A percentile compares a stretch with the other conserved stretches of the same genome.
These are phyloP conservation scores for Euphorbia tirucalli DNA, from an alignment of 345 rosid genomes.

Conservation along the genomic window DNA sequence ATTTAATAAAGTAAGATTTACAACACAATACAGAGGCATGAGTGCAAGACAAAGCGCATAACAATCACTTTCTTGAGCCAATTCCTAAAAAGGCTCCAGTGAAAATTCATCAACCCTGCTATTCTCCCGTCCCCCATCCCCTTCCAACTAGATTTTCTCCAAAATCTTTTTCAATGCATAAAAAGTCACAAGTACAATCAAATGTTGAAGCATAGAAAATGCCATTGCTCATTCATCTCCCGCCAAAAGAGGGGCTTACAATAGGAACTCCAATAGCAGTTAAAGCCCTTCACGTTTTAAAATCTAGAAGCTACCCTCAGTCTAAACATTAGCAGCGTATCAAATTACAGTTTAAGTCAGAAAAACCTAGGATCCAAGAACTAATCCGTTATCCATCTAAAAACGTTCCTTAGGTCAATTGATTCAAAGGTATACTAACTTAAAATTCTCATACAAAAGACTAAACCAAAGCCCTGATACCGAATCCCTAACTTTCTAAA, in stretches of 20 bases:
- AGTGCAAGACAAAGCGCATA: neutral
- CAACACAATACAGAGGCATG: neutral
- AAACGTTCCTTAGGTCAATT: neutral
- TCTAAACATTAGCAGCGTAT: neutral
- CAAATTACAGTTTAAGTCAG: neutral
- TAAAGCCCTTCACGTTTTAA: neutral
- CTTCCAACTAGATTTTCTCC: neutral
- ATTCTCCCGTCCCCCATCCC: neutral
- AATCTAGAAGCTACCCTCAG: neutral
- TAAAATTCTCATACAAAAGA: neutral
- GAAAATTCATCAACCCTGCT: neutral
- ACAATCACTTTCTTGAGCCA: neutral
- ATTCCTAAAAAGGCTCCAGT: neutral
- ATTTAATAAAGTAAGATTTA: neutral
- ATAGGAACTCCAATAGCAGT: neutral
- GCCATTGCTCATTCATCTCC: neutral
- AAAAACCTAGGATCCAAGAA: neutral
- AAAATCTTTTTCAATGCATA: neutral
- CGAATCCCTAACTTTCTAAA: neutral
- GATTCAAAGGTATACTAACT: neutral
- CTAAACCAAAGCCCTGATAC: neutral
- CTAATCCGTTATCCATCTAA: neutral
- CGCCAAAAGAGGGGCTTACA: too few species aligned
- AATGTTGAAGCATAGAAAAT: neutral
- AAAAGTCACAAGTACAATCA: neutral